Percentiles rank a stretch among this genome's conserved stretches.
Evolutionary conservation across 176 grass and related monocot genomes (phyloP).

Genomic region (Poa pratensis): DNA sequence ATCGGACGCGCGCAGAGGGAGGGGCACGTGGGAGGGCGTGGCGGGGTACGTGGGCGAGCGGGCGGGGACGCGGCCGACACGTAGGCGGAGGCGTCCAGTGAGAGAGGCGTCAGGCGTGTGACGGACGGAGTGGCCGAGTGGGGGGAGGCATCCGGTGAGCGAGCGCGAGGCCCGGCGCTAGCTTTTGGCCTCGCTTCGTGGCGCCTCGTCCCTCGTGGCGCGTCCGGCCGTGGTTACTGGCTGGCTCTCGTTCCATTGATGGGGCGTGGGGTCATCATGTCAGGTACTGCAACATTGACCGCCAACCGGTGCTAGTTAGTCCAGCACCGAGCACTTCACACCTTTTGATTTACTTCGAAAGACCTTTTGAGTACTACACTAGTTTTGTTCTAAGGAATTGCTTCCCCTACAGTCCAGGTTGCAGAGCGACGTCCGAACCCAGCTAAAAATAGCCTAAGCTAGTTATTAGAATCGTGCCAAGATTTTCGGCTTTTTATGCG

Average conservation of each 20-base stretch:
- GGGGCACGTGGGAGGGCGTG: slow-evolving; percentile 64
- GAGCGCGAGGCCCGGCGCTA: slow-evolving; percentile 7
- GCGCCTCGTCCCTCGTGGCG: slow-evolving; percentile 45
- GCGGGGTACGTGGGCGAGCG: slow-evolving; percentile 86
- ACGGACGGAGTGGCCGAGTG: not conserved
- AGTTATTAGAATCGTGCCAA: no score
- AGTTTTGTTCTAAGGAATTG: no score
- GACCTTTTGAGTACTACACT: no score
- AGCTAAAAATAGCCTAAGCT: no score
- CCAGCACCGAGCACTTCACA: not conserved
- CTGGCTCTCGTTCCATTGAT: slow-evolving; percentile 23
- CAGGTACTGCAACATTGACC: not conserved
- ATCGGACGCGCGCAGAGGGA: slow-evolving; percentile 77
- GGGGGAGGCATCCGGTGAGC: not conserved
- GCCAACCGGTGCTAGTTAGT: not conserved
- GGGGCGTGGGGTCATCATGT: slow-evolving; percentile 38
- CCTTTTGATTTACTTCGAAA: not conserved
- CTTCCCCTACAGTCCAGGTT: no score
- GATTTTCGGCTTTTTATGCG: no score
- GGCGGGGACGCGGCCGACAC: slow-evolving; percentile 66
- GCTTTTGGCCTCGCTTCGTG: slow-evolving; percentile 40
- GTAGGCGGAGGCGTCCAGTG: slow-evolving; percentile 46
- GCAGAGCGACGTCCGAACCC: no score
- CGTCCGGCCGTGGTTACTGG: slow-evolving; percentile 31
- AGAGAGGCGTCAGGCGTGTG: slow-evolving; percentile 13